Evolutionary conservation across 2,329 filamentous ascomycete genomes (phyloP).

Genomic region (Monosporascus sp.): DNA sequence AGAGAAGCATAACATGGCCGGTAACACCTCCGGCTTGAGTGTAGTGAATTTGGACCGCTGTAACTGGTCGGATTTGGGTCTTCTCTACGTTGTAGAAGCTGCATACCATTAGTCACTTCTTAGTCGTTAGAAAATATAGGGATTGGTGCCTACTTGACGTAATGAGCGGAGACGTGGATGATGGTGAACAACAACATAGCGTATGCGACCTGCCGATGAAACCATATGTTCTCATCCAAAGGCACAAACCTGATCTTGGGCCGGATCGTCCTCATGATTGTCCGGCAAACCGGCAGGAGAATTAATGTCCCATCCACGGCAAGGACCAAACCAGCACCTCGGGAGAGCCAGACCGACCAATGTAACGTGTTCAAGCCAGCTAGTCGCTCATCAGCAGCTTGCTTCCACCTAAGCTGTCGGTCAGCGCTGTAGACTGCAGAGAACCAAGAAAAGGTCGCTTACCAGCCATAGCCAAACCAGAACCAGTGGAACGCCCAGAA

Average conservation of each 20-base stretch:
- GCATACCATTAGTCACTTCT: conserved; percentile 18
- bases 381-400: conserved; percentile 61
- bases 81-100: conserved; percentile 95
- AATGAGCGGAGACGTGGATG: conserved; percentile 74
- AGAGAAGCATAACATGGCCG: conserved; percentile 96
- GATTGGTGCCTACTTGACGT: conserved; percentile 69
- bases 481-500: conserved; percentile 77
- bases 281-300: conserved; percentile 89
- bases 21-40: conserved; percentile 84
- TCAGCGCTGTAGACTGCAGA: background rate
- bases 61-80: conserved; percentile 71
- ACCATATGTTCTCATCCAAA: conserved; percentile 95
- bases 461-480: conserved; percentile 80
- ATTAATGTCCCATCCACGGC: conserved; percentile 83
- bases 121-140: background rate
- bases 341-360: conserved; percentile 93
- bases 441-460: background rate
- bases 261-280: conserved; percentile 74
- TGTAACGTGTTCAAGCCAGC: conserved; percentile 73
- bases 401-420: conserved; percentile 61
- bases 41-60: conserved; percentile 89
- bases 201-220: conserved; percentile 93
- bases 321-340: conserved; percentile 83
- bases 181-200: conserved; percentile 76
- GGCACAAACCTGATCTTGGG: conserved; percentile 85